Conservation (phyloP, 2,329 filamentous ascomycete genomes). For the Rosellinia necatrix region DNA sequence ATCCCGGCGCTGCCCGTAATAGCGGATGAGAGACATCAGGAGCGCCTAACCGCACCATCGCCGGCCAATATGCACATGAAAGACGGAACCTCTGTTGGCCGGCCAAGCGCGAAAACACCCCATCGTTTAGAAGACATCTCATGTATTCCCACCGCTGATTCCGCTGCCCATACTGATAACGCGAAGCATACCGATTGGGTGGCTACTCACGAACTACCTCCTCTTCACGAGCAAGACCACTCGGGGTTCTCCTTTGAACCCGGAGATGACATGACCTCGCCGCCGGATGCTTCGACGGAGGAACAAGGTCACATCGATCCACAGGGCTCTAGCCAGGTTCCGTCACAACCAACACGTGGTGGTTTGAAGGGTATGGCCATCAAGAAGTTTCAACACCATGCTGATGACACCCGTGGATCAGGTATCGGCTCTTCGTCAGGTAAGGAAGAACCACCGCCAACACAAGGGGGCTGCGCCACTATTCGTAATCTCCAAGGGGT, state of each 20-base stretch:
- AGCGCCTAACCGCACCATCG: background rate
- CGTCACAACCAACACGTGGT: background rate
- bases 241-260: slow-evolving; percentile 33
- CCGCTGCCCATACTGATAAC: background rate
- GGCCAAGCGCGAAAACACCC: background rate
- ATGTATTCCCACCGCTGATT: background rate
- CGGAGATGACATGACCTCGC: slow-evolving; percentile 28
- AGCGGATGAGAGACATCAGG: background rate
- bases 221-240: slow-evolving; percentile 16
- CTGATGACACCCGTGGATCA: background rate
- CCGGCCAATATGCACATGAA: background rate
- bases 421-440: background rate
- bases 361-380: background rate
- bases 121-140: background rate
- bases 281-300: background rate
- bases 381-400: background rate
- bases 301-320: background rate
- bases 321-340: background rate
- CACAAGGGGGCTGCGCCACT: background rate
- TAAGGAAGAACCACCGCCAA: slow-evolving; percentile 2
- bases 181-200: background rate
- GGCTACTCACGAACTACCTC: background rate
- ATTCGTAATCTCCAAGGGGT: background rate
- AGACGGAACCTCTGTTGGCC: background rate
- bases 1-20: background rate